A percentile compares a stretch with the other conserved stretches of the same genome.
Conservation (phyloP, 306 rosid genomes). For the Cucurbita ficifolia region DNA sequence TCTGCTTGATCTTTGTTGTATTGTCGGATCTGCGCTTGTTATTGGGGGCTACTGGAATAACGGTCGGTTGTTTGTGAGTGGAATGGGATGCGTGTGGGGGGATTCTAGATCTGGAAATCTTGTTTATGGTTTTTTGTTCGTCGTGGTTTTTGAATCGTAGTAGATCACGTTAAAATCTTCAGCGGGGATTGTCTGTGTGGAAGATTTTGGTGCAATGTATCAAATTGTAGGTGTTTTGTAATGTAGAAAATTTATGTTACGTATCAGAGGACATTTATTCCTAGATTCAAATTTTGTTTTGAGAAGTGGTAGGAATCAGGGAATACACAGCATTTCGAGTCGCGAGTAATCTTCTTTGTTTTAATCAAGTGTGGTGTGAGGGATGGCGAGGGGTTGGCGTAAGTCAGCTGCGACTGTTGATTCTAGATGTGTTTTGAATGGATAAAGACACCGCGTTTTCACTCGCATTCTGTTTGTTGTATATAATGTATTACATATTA, state of each 20-base stretch:
- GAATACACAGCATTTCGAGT: not conserved
- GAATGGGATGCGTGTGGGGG: not conserved
- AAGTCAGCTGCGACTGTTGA: not conserved
- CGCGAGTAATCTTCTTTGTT: not conserved
- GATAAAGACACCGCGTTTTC: not conserved
- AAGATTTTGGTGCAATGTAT: not conserved
- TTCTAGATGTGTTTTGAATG: not conserved
- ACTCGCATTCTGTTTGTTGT: not conserved
- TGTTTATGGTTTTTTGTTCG: not conserved
- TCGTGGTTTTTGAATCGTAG: not conserved
- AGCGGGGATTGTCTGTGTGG: not conserved
- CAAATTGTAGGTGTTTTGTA: not conserved
- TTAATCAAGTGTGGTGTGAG: not conserved
- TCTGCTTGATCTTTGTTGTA: constrained; percentile 23
- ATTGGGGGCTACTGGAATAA: not conserved
- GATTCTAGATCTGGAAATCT: not conserved
- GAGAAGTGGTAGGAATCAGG: not conserved
- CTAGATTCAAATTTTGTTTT: not conserved
- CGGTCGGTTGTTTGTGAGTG: not conserved
- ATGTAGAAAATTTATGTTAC: not conserved
- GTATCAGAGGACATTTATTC: not conserved
- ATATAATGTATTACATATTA: not conserved
- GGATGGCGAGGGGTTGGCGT: too few species aligned
- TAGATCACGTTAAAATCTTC: not conserved
- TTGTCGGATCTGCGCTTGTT: constrained; percentile 1